Evolutionary conservation across 768 basidiomycete genomes (phyloP).

Genomic region (Macrolepiota dolichaula): DNA sequence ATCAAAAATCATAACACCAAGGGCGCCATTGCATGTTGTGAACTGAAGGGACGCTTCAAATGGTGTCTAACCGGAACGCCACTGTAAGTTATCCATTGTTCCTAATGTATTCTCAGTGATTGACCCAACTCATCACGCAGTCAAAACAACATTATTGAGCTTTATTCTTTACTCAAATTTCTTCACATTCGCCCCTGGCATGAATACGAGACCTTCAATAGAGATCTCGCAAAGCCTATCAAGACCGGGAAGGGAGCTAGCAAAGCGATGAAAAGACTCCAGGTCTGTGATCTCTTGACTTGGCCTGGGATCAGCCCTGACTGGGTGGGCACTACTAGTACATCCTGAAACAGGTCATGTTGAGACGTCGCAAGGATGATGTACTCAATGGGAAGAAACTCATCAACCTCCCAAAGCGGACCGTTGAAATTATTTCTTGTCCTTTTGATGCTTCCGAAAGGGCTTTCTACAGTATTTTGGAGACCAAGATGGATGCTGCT

Average conservation of each 20-base stretch:
- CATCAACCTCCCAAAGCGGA: conserved; percentile 75
- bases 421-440: conserved; percentile 70
- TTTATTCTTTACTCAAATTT: conserved; percentile 89
- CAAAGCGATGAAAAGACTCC: conserved; percentile 81
- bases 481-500: conserved; percentile 59
- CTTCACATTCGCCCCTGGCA: conserved; percentile 79
- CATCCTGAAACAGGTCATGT: conserved; percentile 84
- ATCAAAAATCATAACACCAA: conserved; percentile 88
- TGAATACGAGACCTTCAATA: conserved; percentile 76
- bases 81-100: conserved; percentile 38
- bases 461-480: conserved; percentile 74
- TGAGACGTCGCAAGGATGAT: conserved; percentile 79
- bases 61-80: conserved; percentile 91
- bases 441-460: conserved; percentile 74
- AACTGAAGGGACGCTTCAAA: conserved; percentile 70
- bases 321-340: conserved; percentile 37
- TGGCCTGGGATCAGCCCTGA: not conserved
- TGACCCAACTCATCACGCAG: conserved; percentile 26
- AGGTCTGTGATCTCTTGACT: conserved; percentile 40
- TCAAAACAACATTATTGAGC: conserved; percentile 89
- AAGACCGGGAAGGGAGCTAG: conserved; percentile 57
- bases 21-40: conserved; percentile 74
- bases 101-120: conserved; percentile 14
- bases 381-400: conserved; percentile 75
- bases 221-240: conserved; percentile 75